These are phyloP conservation scores for Austroboletus eburneus DNA, from an alignment of 768 basidiomycete species.

Conservation along the genomic window DNA sequence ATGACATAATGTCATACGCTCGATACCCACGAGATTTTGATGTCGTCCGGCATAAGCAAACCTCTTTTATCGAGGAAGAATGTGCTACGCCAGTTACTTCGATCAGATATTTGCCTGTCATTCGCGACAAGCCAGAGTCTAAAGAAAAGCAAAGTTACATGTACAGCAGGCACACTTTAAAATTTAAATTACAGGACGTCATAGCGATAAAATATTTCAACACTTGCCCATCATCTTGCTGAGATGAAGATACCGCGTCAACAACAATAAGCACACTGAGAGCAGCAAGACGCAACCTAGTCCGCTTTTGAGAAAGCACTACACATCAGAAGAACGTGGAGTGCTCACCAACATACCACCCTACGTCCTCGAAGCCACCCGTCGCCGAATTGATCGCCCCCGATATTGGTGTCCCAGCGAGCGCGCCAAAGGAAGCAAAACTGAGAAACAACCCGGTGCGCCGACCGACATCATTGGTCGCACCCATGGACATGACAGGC, in stretches of 20 bases:
- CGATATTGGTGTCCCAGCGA: constrained; percentile 70
- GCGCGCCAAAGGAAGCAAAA: constrained; percentile 55
- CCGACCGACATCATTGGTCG: constrained; percentile 56
- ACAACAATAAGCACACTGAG: constrained; percentile 38
- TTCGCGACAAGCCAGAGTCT: too few species aligned
- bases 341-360: constrained; percentile 40
- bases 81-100: too few species aligned
- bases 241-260: constrained; percentile 39
- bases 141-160: too few species aligned
- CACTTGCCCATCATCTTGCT: constrained; percentile 39
- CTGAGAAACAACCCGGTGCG: constrained; percentile 63
- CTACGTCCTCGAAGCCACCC: constrained; percentile 37
- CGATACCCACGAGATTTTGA: too few species aligned
- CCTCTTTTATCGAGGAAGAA: too few species aligned
- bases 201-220: too few species aligned
- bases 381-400: constrained; percentile 59
- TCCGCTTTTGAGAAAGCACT: too few species aligned
- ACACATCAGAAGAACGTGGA: not conserved
- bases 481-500: constrained; percentile 61
- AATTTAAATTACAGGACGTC: too few species aligned
- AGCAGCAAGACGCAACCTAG: constrained; percentile 38
- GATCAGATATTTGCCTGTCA: too few species aligned
- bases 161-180: too few species aligned
- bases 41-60: too few species aligned
- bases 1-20: too few species aligned